phyloP scores from a whole-genome alignment of 495 filamentous ascomycete species.

The Pseudomonodictys pantanalensis region DNA sequence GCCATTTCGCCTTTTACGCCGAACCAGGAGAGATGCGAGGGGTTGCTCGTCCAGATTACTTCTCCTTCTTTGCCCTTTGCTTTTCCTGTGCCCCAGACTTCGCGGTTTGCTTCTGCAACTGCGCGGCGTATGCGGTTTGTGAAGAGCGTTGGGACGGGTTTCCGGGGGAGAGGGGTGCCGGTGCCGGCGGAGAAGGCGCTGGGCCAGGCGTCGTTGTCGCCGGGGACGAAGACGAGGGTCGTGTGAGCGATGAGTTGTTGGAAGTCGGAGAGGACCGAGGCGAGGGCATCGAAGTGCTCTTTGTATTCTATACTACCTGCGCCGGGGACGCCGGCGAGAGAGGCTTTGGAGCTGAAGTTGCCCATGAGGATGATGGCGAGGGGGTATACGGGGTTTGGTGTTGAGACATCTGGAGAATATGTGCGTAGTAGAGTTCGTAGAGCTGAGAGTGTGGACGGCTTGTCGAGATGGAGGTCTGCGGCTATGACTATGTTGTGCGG shows the following conservation, averaged over 20 bases:
- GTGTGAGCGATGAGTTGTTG: slow-evolving; percentile 73
- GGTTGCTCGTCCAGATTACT: slow-evolving; percentile 85
- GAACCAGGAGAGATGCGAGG: slow-evolving; percentile 74
- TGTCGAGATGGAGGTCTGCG: slow-evolving; percentile 81
- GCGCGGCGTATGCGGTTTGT: slow-evolving; percentile 77
- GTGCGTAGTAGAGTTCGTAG: slow-evolving; percentile 68
- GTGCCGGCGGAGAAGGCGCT: slow-evolving; percentile 85
- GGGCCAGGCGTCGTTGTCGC: slow-evolving; percentile 93
- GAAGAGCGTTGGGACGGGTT: slow-evolving; percentile 77
- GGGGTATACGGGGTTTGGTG: slow-evolving; percentile 63
- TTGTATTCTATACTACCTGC: slow-evolving; percentile 87
- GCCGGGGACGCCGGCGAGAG: slow-evolving; percentile 63
- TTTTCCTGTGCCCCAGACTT: slow-evolving; percentile 43
- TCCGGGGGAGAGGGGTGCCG: slow-evolving; percentile 67
- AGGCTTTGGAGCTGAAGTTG: slow-evolving; percentile 74
- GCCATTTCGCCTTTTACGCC: slow-evolving; percentile 82
- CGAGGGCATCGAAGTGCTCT: slow-evolving; percentile 85
- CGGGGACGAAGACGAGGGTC: slow-evolving; percentile 88
- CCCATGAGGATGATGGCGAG: slow-evolving; percentile 77
- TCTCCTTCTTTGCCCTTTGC: slow-evolving; percentile 57
- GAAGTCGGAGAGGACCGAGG: slow-evolving; percentile 78
- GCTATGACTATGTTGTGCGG: slow-evolving; percentile 59
- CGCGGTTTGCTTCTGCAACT: slow-evolving; percentile 71
- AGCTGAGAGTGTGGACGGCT: slow-evolving; percentile 70
- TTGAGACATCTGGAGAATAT: slow-evolving; percentile 54